phyloP scores from a whole-genome alignment of 2,329 filamentous ascomycete genomes.

The Pezicula neosporulosa region DNA sequence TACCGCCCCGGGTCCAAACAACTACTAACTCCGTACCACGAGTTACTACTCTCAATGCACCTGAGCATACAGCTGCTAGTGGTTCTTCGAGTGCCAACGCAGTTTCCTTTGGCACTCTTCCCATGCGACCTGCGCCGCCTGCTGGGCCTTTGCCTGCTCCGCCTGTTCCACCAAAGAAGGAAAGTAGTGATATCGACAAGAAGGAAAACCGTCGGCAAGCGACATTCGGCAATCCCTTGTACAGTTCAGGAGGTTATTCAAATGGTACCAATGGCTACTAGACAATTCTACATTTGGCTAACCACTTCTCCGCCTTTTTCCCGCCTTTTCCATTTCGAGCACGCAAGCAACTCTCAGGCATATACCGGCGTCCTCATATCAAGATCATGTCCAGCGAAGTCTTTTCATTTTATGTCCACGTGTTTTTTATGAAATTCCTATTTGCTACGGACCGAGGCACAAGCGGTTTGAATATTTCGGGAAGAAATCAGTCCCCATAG shows the following conservation, averaged over 20 bases:
- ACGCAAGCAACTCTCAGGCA: too few relatives aligned
- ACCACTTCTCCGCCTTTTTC: too few relatives aligned
- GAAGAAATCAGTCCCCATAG: too few relatives aligned
- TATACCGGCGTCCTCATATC: too few relatives aligned
- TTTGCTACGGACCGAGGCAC: too few relatives aligned
- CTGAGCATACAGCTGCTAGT: conserved; percentile 28
- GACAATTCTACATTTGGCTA: neutral
- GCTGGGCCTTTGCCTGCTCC: conserved; percentile 57
- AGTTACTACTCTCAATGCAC: conserved; percentile 33
- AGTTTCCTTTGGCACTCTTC: conserved; percentile 52
- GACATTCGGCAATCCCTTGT: conserved; percentile 40
- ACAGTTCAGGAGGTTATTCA: conserved; percentile 20
- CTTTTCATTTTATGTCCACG: too few relatives aligned
- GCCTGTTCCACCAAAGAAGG: conserved; percentile 48
- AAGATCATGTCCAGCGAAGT: too few relatives aligned
- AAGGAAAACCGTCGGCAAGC: conserved; percentile 51
- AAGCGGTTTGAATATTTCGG: too few relatives aligned
- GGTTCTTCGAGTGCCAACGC: conserved; percentile 40
- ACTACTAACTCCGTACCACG: conserved; percentile 52
- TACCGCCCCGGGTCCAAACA: conserved; percentile 48
- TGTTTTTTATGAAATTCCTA: too few relatives aligned
- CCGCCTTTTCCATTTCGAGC: too few relatives aligned
- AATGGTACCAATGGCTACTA: conserved; percentile 16
- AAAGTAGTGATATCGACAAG: conserved; percentile 39
- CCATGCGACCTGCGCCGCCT: conserved; percentile 58